Evolutionary conservation across 2,329 filamentous ascomycete genomes (phyloP), one percentile per base, ranked within the genome.

Genomic region (Chaetomium sp.): DNA sequence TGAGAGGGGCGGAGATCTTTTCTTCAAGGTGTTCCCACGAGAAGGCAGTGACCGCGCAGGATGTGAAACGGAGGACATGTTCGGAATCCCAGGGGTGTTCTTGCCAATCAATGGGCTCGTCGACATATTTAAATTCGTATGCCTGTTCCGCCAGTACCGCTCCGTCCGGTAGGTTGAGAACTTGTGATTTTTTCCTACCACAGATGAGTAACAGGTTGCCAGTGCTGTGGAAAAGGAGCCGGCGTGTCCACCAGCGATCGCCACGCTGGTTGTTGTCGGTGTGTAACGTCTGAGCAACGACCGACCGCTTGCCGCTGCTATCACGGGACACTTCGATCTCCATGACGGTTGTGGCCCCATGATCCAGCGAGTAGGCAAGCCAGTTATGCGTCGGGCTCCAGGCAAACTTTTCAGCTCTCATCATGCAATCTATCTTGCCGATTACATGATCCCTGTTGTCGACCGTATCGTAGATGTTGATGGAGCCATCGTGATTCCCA

Each of bases 331-430:
- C 23, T 13, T 21, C 35, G 21, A 63, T 16, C 2, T 53, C 56
- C 60, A 29, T 60, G 10, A 68, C 58, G 1, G 55, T 57, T 2
- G 57, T 59, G 35, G 53, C 56, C 1, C 66, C 68, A 10, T 65
- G 61, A 3, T 60, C n/a, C 25, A 69, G 23, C 8, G 61, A 58
- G 23, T 69, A 70, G 23, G 66, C 70, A 0, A 70, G 50, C 8
- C 49, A 62, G 13, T 66, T 27, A 1, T 65, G 60, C 33, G 29
- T 63, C 31, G 51, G 57, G 38, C 60, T 67, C 63, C 69, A 66
- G n/a, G 60, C 65, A 0, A 68, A 53, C 21, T 25, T 51, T 1
- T 65, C 60, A 3, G 63, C 33, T 0, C 13, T 47, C 35, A 64
- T 66, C 2, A 53, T 59, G 21, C 65, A 62, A 23, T 54, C 23